Base-by-base conservation (phyloP, 2,329 filamentous ascomycete species). In the Endoconidiophora laricicola region DNA sequence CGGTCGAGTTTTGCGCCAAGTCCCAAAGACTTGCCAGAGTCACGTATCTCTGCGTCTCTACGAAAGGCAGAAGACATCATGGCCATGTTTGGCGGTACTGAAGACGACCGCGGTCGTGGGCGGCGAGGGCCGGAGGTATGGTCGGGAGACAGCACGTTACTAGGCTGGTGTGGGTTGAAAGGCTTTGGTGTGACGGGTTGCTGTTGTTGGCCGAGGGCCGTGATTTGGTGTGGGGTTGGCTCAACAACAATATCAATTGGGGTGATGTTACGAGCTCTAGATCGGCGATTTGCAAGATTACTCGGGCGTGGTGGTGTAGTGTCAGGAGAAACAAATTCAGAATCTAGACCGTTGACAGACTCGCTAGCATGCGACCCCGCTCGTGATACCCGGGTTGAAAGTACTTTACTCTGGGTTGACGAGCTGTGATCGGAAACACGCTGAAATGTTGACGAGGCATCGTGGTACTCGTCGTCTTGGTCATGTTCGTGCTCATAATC, bases 11-110 rank as follows among this genome's bases (percentile, higher is more conserved):
- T 42, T 12, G 23, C 42, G 42, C 14, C 33, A 6, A 53, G 66
- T 24, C 65, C 68, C 18, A 71, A 56, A 33, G 70, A 66, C 57
- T 71, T 73, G 40, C 64, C 69, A n/a, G 72, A 75, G 55, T 74
- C 71, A 46, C 70, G 69, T 52, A 71, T 72, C 47, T 66, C 62
- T 23, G 58, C 48, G 24, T 58, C 37, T 29, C 37, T 47, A 40
- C 41, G 20, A n/a, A 26, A 23, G n/a, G 24, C 50, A 20, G 41
- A 22, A 10, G 47, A 50, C 52, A 50, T 50, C 48, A 53, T 53
- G 33, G 57, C 57, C 4, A 58, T 56, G 18, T 65, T 60, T 22
- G 61, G 61, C 2, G 62, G 62, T 2, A 62, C 50, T 2, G 65
- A 63, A 4, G 59, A 60, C 3, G 61, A 60, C 29, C 65, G 54